Evolutionary conservation across 805 yeast species (phyloP).

Genomic region (Yamadazyma laniorum): DNA sequence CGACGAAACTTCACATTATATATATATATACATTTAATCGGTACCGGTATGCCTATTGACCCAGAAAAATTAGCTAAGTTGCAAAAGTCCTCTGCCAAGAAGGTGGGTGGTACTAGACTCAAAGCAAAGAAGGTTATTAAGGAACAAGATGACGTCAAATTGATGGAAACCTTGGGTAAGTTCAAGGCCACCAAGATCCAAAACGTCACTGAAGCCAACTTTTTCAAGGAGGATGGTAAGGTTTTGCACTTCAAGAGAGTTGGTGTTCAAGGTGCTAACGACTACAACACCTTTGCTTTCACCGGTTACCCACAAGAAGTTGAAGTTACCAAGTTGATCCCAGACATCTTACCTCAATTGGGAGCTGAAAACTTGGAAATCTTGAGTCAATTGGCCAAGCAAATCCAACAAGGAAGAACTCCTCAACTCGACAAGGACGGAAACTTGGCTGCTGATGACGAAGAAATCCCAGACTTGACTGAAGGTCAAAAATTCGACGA

Average conservation of each 20-base stretch:
- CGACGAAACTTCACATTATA: slow-evolving; percentile 19
- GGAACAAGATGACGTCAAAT: slow-evolving; percentile 87
- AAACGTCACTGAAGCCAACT: slow-evolving; percentile 94
- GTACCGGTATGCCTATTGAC: slow-evolving; percentile 69
- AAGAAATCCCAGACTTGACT: slow-evolving; percentile 75
- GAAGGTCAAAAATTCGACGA: slow-evolving; percentile 87
- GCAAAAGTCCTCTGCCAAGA: slow-evolving; percentile 77
- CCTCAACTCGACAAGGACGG: slow-evolving; percentile 42
- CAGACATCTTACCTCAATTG: slow-evolving; percentile 91
- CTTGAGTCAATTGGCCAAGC: slow-evolving; percentile 86
- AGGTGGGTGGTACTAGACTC: slow-evolving; percentile 85
- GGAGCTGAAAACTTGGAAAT: slow-evolving; percentile 93
- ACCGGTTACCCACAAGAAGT: slow-evolving; percentile 94
- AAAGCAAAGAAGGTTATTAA: slow-evolving; percentile 78
- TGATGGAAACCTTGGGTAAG: slow-evolving; percentile 85
- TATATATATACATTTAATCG: slow-evolving; percentile 7
- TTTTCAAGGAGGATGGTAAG: slow-evolving; percentile 94
- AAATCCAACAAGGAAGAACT: slow-evolving; percentile 64
- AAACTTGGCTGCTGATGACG: slow-evolving; percentile 49
- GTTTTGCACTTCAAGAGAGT: slow-evolving; percentile 96
- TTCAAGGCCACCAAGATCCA: slow-evolving; percentile 85
- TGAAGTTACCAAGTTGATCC: slow-evolving; percentile 87
- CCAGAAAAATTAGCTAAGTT: slow-evolving; percentile 92
- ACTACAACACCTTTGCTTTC: slow-evolving; percentile 89
- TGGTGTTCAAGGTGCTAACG: slow-evolving; percentile 90